These are phyloP conservation scores for Venturia pyrina DNA, from an alignment of 2,329 filamentous ascomycete genomes.

Conservation along the genomic window DNA sequence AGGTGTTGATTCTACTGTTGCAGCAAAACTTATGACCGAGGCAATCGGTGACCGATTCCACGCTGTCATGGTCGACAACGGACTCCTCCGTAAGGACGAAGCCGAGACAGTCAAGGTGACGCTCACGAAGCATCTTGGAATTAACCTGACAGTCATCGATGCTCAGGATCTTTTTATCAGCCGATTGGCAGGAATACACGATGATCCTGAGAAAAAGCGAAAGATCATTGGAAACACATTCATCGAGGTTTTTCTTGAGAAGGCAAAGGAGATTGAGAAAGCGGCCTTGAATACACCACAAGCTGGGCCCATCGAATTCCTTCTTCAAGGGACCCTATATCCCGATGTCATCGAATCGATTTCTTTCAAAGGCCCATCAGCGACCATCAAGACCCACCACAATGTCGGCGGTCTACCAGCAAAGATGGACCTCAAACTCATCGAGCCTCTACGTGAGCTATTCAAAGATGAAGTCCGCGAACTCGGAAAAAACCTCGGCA, in stretches of 20 bases:
- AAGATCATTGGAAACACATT: conserved; percentile 82
- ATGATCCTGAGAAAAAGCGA: conserved; percentile 73
- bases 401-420: conserved; percentile 61
- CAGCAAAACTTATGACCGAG: conserved; percentile 73
- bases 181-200: conserved; percentile 62
- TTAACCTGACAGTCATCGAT: conserved; percentile 84
- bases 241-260: conserved; percentile 74
- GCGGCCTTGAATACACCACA: conserved; percentile 55
- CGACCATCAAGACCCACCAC: conserved; percentile 67
- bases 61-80: conserved; percentile 77
- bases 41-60: conserved; percentile 81
- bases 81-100: conserved; percentile 77
- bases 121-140: conserved; percentile 67
- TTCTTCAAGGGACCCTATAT: conserved; percentile 80
- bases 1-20: conserved; percentile 85
- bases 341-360: conserved; percentile 63
- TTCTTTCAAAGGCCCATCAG: conserved; percentile 61
- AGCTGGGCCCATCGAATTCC: conserved; percentile 72
- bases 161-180: conserved; percentile 67
- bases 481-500: conserved; percentile 59
- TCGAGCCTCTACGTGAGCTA: conserved; percentile 68
- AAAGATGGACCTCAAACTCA: conserved; percentile 55
- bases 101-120: conserved; percentile 72
- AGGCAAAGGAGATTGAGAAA: conserved; percentile 65
- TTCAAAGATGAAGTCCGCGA: conserved; percentile 77